Base-by-base conservation (phyloP, 2,329 filamentous ascomycete species). In the Colletotrichum horii region DNA sequence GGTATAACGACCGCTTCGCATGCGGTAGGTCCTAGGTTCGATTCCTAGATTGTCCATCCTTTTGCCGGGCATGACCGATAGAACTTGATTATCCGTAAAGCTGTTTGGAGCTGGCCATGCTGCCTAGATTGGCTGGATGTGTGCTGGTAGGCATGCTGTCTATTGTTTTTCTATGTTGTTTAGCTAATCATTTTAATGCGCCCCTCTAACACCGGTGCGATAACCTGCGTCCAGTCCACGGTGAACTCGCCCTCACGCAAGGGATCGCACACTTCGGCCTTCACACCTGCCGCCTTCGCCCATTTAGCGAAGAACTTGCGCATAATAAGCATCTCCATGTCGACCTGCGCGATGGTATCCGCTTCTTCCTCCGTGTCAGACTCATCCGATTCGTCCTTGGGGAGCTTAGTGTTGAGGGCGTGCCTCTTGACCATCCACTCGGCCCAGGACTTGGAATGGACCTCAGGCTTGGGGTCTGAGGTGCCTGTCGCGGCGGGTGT, bases 201-300 rank as follows among this genome's bases (percentile, higher is more conserved):
- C 2, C 95, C 95, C 82, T 98, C 95, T 11, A 96, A 76, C 72
- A 90, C 89, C 1, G 96, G 96, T 71, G 93, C 91, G 82, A 98
- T 96, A 3, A 94, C 93, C 76, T 91, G 91, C 11, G 95, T 96
- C 95, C 95, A 98, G 78, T 93, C 89, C 36, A 94, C 92, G 66
- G 92, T 89, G 60, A 87, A 87, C 76, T 92, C 92, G 1, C 86
- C 89, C 66, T 92, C 87, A 73, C 89, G 88, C 75, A 94, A 89
- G 19, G 90, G 88, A 74, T 91, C 89, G 55, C 86, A 89, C 14
- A 87, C 81, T 66, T 83, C 80, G 67, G 86, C 88, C 74, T 92
- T 87, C 24, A 97, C 85, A 0, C 92, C 92, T 0, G 94, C 92
- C 75, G 92, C 84, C 26, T 90, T 88, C 80, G 93, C 93, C 95